Evolutionary conservation across 1,139 yeast species (phyloP).

Genomic region (Meyerozyma elateridarum): DNA sequence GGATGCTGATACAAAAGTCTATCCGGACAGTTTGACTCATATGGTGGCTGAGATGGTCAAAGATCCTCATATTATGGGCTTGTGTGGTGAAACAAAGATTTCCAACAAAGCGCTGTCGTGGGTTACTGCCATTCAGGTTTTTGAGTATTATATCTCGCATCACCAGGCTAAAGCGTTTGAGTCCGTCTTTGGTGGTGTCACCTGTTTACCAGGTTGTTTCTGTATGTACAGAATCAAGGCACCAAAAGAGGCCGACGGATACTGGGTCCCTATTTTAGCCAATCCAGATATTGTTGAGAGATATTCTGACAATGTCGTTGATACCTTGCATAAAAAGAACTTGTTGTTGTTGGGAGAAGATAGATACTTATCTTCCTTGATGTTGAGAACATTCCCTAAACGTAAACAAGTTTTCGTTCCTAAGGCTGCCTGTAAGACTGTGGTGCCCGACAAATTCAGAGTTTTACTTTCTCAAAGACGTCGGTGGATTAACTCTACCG

Average conservation of each 20-base stretch:
- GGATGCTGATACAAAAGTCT: conserved; percentile 93
- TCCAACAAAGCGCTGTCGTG: conserved; percentile 81
- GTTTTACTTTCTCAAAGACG: conserved; percentile 92
- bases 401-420: conserved; percentile 91
- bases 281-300: conserved; percentile 96
- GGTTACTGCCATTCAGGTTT: conserved; percentile 95
- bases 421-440: conserved; percentile 92
- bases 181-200: conserved; percentile 92
- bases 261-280: conserved; percentile 94
- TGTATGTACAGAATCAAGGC: conserved; percentile 92
- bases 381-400: conserved; percentile 90
- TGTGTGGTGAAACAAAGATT: conserved; percentile 96
- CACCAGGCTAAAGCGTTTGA: conserved; percentile 97
- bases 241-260: conserved; percentile 86
- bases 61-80: conserved; percentile 88
- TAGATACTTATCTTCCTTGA: conserved; percentile 79
- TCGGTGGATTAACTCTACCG: conserved; percentile 98
- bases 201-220: conserved; percentile 97
- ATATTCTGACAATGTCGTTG: conserved; percentile 83
- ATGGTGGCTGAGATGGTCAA: conserved; percentile 91
- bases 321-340: conserved; percentile 87
- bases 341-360: conserved; percentile 89
- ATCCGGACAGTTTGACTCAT: conserved; percentile 86
- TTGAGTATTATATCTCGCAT: conserved; percentile 93
- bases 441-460: conserved; percentile 78